Evolutionary conservation across 2,329 filamentous ascomycete genomes (phyloP), one percentile per base, ranked within the genome.

Genomic region (Apiospora aurea): DNA sequence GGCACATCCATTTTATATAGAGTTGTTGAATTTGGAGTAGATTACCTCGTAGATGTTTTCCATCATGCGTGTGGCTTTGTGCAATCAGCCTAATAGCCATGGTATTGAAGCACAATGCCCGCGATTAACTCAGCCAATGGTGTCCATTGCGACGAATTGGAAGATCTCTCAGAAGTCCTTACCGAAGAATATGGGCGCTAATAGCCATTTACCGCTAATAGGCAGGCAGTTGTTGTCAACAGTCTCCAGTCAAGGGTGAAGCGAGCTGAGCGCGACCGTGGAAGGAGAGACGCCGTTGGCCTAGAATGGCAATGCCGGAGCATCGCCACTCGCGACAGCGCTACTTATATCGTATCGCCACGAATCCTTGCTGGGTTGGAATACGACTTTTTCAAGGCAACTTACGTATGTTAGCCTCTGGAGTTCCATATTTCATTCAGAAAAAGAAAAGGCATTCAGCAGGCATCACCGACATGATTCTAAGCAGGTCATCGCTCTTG

Each of bases 231-330:
- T 41, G 18, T 64, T 41, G 18, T 64, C 10, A 21, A 14, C 34
- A n/a, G 21, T 64, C 4, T 41, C 1, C 18, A 41, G 18, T 13
- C 0, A 14, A 5, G 18, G 24, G 18, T 24, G 8, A 13, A 61
- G 44, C 44, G 5, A 49, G 18, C 18, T 64, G 10, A 64, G 57
- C 29, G 57, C 2, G 57, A 8, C 34, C 34, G 34, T 41, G 57
- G 57, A 64, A 10, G 57, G n/a, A 64, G 57, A 64, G 10, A 6
- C 34, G 16, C 57, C 57, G 57, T 24, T 64, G 57, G 34, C 57
- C 57, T 11, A 64, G 57, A 64, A 41, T 41, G 57, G 57, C 10
- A 64, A 64, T n/a, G n/a, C 14, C 57, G 57, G 57, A 64, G 21
- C 57, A 21, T 64, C 57, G 5, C 57, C 41, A 11, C 10, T 64